Base-by-base conservation (phyloP, 192 early-diverging fungal genomes). In the Coemansia erecta region DNA sequence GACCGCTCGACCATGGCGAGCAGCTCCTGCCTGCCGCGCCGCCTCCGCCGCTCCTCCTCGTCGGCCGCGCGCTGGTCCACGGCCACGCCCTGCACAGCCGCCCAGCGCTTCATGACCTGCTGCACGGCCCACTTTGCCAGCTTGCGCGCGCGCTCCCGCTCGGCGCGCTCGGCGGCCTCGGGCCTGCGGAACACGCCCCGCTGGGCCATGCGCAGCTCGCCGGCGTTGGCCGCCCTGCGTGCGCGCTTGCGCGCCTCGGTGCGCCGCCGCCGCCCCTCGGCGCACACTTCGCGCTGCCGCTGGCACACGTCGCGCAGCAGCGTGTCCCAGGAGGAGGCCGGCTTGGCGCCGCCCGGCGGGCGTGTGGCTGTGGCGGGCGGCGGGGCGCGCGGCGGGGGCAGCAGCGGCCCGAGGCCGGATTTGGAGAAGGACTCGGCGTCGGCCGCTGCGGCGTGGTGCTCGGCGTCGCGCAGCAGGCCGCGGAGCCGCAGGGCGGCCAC, bases 1-100 rank as follows among this genome's bases (percentile, higher is more conserved):
- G 89, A 90, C 17, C 88, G 87, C 50, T 90, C 85, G 26, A 92
- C 58, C 61, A 92, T 90, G 26, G 79, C 70, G 53, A 89, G 82
- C 58, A 92, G 54, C 58, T 85, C 84, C n/a, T 78, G 81, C 51
- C 85, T 86, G 1, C 86, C 85, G 49, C 85, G 73, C 40, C 83
- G 60, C 9, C 77, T 79, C 45, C 85, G 82, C 57, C 83, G 62
- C 70, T 89, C 85, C 33, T 84, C 77, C 26, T 85, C 42, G 10
- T 89, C 61, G 6, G 84, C 82, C 57, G 81, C 74, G 18, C 86
- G 76, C 43, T 86, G 72, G 35, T 85, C 85, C 45, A 66, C 64
- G 43, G 84, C 77, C n/a, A 89, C 77, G 44, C 64, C 60, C 54
- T 86, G 79, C 2, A 89, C 82, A n/a, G 80, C 73, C n/a, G 78